Evolutionary conservation across 73 alveolate genomes (phyloP).

Genomic region (Paramecium octaurelia): DNA sequence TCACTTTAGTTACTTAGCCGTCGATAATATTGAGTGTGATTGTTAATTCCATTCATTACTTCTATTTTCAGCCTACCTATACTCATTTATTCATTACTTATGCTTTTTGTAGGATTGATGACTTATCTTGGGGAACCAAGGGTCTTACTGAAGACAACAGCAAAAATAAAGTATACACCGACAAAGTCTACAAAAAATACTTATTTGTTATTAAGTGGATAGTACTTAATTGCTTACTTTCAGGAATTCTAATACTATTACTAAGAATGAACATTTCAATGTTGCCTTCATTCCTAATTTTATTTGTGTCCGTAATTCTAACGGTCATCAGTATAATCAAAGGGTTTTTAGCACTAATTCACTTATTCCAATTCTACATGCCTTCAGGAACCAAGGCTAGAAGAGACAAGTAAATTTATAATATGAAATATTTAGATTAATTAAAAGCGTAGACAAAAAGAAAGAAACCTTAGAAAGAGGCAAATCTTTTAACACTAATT

Average conservation of each 20-base stretch:
- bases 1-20: neutral
- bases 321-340: neutral
- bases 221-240: neutral
- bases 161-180: neutral
- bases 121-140: constrained; percentile 64
- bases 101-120: constrained; percentile 63
- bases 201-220: neutral
- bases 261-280: neutral
- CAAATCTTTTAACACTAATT: neutral
- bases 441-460: neutral
- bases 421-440: neutral
- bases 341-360: neutral
- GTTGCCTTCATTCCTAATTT: neutral
- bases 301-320: neutral
- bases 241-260: neutral
- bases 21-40: neutral
- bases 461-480: neutral
- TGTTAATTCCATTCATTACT: neutral
- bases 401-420: neutral
- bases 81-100: constrained; percentile 43
- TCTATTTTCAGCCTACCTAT: constrained; percentile 43
- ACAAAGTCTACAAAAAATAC: neutral
- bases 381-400: neutral
- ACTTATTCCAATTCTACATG: neutral
- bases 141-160: neutral